Evolutionary conservation across 257 asterid species (phyloP).

Genomic region (Solanum medicagineum): DNA sequence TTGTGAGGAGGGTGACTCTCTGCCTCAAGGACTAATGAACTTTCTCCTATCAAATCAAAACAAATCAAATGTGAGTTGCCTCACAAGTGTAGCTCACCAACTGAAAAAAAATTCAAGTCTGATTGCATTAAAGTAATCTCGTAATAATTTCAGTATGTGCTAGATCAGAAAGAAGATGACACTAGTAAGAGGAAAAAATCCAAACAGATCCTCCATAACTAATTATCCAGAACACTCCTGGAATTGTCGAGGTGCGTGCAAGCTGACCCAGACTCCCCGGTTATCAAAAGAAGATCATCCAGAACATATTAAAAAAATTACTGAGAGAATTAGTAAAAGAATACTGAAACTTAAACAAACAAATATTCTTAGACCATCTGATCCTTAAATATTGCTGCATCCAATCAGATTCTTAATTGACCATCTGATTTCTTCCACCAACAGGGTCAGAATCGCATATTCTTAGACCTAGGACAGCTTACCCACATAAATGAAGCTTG

Average conservation of each 20-base stretch:
- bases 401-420: not conserved
- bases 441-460: not conserved
- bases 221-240: not conserved
- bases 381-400: not conserved
- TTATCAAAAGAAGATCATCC: not conserved
- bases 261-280: not conserved
- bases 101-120: not conserved
- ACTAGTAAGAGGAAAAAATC: not conserved
- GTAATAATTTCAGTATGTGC: not conserved
- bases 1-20: constrained; percentile 81
- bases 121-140: not conserved
- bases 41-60: constrained; percentile 44
- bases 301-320: not conserved
- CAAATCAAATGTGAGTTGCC: not conserved
- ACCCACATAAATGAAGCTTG: not conserved
- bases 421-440: not conserved
- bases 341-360: not conserved
- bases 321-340: not conserved
- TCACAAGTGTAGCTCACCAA: not conserved
- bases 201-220: not conserved
- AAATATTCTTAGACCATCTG: not conserved
- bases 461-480: not conserved
- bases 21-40: constrained; percentile 51
- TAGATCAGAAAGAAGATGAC: not conserved
- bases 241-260: not conserved